phyloP scores from a whole-genome alignment of 352 stramenopile genomes.

The Globisporangium middletonii region DNA sequence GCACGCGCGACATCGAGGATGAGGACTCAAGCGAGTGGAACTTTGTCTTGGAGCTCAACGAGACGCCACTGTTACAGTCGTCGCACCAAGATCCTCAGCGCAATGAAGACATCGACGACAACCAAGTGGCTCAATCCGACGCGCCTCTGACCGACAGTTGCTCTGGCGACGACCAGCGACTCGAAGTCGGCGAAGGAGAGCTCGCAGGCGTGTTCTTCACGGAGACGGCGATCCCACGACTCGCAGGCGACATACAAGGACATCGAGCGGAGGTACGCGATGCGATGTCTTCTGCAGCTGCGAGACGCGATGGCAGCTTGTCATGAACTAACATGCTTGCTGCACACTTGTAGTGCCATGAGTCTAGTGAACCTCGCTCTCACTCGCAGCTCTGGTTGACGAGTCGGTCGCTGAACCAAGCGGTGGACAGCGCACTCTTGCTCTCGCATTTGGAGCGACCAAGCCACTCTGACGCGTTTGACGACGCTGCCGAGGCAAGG shows the following conservation, averaged over 20 bases:
- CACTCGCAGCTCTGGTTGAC: constrained; percentile 7
- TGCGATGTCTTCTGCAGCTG: no score
- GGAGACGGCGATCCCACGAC: constrained; percentile 6
- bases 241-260: neutral
- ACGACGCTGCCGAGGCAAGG: neutral
- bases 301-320: neutral
- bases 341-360: neutral
- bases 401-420: constrained; percentile 7
- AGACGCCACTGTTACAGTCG: no score
- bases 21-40: no score
- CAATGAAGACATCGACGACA: no score
- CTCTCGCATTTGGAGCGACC: neutral
- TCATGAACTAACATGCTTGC: neutral
- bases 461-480: neutral
- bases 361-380: neutral
- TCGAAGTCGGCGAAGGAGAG: constrained; percentile 1
- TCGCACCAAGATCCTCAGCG: no score
- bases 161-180: neutral
- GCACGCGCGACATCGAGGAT: no score
- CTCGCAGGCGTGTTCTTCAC: constrained; percentile 16
- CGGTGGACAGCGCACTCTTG: neutral
- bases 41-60: no score
- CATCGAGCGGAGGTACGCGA: neutral
- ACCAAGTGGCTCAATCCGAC: no score
- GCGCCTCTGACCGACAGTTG: no score